Conservation (phyloP, 345 rosid genomes). For the Fremontodendron californicum region DNA sequence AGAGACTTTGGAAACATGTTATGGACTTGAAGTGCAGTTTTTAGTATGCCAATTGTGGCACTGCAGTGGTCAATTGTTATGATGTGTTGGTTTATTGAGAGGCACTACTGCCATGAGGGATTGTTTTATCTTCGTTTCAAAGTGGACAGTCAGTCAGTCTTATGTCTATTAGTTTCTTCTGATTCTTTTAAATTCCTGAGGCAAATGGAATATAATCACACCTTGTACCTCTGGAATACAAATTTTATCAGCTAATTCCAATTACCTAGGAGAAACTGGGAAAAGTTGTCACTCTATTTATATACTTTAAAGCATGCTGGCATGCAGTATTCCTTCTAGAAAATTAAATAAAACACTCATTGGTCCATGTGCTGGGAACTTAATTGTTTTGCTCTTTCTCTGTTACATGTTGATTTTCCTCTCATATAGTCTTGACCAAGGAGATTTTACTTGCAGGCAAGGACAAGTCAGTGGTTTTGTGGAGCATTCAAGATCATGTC, state of each 20-base stretch:
- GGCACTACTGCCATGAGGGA: neutral
- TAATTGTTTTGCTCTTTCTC: neutral
- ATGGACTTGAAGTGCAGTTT: neutral
- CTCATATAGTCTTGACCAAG: neutral
- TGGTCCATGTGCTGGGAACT: neutral
- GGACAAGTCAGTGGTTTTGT: conserved; percentile 52
- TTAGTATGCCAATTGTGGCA: neutral
- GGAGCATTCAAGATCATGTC: conserved; percentile 65
- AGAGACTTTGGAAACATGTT: neutral
- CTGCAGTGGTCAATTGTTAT: neutral
- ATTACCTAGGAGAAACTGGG: neutral
- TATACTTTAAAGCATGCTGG: neutral
- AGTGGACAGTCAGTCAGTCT: neutral
- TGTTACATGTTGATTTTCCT: conserved; percentile 10
- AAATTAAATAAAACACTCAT: neutral
- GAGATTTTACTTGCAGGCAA: conserved; percentile 40
- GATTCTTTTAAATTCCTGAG: neutral
- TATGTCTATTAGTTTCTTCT: neutral
- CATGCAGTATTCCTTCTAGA: neutral
- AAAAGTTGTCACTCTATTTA: neutral
- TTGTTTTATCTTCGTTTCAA: conserved; percentile 3
- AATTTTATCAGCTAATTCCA: neutral
- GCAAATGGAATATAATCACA: neutral
- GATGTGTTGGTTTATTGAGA: neutral
- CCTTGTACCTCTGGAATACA: neutral